Evolutionary conservation across 225 moss, liverwort and hornwort genomes (phyloP).

Genomic region (Pleurozium schreberi): DNA sequence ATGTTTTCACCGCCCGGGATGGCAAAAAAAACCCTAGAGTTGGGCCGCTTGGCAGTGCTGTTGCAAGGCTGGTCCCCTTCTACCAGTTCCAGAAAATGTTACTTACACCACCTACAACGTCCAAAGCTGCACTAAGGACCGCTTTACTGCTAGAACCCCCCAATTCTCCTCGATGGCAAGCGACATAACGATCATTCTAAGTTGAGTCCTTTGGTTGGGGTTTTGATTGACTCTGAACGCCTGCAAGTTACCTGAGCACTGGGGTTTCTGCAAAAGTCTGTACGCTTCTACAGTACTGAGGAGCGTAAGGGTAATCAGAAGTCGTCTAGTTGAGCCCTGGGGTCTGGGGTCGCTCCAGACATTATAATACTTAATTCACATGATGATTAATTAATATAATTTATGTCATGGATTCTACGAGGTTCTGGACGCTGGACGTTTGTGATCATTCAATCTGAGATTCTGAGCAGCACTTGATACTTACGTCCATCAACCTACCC

Average conservation of each 20-base stretch:
- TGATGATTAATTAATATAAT: too few species aligned
- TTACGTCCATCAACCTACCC: too few species aligned
- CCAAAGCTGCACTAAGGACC: not conserved
- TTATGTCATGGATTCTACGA: too few species aligned
- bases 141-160: too few species aligned
- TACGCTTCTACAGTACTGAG: not conserved
- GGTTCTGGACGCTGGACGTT: too few species aligned
- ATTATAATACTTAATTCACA: too few species aligned
- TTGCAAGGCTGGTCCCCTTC: not conserved
- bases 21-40: not conserved
- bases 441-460: too few species aligned
- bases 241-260: not conserved
- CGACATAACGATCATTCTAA: not conserved
- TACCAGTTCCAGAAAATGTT: not conserved
- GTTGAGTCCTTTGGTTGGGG: not conserved
- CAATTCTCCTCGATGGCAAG: not conserved
- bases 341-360: not conserved
- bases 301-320: not conserved
- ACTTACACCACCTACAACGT: not conserved
- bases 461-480: too few species aligned
- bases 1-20: not conserved
- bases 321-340: not conserved
- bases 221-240: not conserved
- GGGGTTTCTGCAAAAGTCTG: not conserved
- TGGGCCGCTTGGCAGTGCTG: not conserved